Evolutionary conservation across 345 rosid species (phyloP), one percentile per base, ranked within the genome.

Genomic region (Populus pruinosa): DNA sequence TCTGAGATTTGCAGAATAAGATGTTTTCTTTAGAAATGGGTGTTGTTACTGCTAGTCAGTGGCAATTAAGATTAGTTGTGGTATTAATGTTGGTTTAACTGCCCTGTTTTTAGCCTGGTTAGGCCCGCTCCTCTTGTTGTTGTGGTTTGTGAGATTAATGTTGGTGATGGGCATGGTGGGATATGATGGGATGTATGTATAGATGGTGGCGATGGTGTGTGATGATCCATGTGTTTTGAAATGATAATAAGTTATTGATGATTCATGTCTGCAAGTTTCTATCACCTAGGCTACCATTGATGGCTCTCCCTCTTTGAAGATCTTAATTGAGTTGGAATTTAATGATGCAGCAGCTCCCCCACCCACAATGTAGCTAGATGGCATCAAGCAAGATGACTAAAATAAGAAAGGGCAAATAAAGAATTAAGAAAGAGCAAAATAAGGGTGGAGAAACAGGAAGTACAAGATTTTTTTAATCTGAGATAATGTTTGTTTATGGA

Each of bases 1-100:
- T n/a, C 41, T 66, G 62, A 49, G 71, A 69, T 35, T 56, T 27
- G 77, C 67, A 74, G 36, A 87, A 87, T 86, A 87, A 86, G 72
- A 59, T 67, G 71, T 8, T 33, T 55, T 81, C 56, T 80, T 44
- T 74, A 39, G 36, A 25, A 23, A 25, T 73, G 23, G 41, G 73
- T 47, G 43, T 41, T 36, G 55, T 33, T 33, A 35, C 69, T 76
- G 50, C 70, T 36, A 18, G 2, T 76, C 4, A 36, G 77, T 36
- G 62, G 69, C 36, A 25, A 59, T 53, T 64, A 23, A 20, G 59
- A 50, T 66, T 66, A 20, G 77, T 49, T 18, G 62, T 77, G 79
- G 39, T 36, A 59, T 38, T 16, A 7, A 33, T 49, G 41, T 56
- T 79, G 12, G 66, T 73, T 53, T 29, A 67, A 8, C 41, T 61